These are phyloP conservation scores for Mycosphaerella arachidis DNA, from an alignment of 2,329 filamentous ascomycete genomes.

Conservation along the genomic window DNA sequence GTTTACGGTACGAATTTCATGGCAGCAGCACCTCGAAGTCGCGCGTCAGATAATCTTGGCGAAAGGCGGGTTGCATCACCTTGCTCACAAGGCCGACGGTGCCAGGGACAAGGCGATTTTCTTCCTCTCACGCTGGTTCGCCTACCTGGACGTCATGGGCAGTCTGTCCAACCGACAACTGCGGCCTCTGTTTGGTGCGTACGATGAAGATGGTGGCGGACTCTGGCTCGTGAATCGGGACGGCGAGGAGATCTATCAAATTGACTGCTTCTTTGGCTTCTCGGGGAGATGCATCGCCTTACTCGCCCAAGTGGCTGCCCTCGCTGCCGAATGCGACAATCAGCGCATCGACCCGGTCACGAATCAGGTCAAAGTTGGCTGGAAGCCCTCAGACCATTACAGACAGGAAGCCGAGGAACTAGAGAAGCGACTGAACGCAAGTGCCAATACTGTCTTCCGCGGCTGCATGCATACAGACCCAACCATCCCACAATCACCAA, in stretches of 20 bases:
- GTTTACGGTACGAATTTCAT: slow-evolving; percentile 74
- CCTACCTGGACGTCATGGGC: slow-evolving; percentile 76
- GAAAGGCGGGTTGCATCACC: slow-evolving; percentile 54
- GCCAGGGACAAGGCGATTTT: slow-evolving; percentile 56
- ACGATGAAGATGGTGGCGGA: slow-evolving; percentile 35
- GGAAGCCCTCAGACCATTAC: slow-evolving; percentile 56
- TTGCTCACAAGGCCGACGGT: slow-evolving; percentile 37
- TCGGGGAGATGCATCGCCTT: slow-evolving; percentile 67
- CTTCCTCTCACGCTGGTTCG: slow-evolving; percentile 78
- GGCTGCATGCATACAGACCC: slow-evolving; percentile 41
- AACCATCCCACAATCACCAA: slow-evolving; percentile 32
- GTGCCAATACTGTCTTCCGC: slow-evolving; percentile 38
- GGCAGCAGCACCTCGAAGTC: slow-evolving; percentile 73
- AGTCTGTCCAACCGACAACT: slow-evolving; percentile 54
- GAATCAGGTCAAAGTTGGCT: slow-evolving; percentile 47
- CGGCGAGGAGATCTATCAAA: slow-evolving; percentile 49
- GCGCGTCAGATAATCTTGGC: slow-evolving; percentile 70
- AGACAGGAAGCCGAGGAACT: slow-evolving; percentile 56
- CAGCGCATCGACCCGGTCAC: slow-evolving; percentile 56
- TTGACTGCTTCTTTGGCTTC: slow-evolving; percentile 78
- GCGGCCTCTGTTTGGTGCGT: slow-evolving; percentile 38
- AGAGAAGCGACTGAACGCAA: slow-evolving; percentile 57
- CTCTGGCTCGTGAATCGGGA: slow-evolving; percentile 34
- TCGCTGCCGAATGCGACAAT: slow-evolving; percentile 64
- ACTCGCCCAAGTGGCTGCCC: slow-evolving; percentile 65